phyloP scores from a whole-genome alignment of 129 eudicot species.

The Sambucus nigra region DNA sequence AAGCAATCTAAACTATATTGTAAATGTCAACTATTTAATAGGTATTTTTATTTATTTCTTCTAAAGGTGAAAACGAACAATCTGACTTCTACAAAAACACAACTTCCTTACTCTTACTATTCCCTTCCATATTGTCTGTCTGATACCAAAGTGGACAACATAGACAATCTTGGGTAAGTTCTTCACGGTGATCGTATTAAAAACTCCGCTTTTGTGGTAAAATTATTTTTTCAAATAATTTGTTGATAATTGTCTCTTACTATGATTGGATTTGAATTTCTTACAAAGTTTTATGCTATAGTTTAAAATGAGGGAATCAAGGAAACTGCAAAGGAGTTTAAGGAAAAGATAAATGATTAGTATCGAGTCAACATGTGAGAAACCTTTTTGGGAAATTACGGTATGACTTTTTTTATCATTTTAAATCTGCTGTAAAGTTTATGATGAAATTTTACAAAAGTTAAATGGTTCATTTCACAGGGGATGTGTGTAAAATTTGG shows the following conservation, averaged over 20 bases:
- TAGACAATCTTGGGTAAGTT: constrained; percentile 67
- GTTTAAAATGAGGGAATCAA: constrained; percentile 65
- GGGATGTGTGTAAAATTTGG: too few species aligned
- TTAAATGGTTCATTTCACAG: constrained; percentile 21
- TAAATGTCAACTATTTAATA: too few species aligned
- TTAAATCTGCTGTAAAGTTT: neutral
- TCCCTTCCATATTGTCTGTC: constrained; percentile 58
- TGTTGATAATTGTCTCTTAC: constrained; percentile 4
- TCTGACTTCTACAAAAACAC: constrained; percentile 60
- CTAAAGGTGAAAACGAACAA: constrained; percentile 66
- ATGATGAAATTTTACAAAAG: neutral
- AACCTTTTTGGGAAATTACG: neutral
- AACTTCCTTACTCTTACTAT: constrained; percentile 66
- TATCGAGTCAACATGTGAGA: constrained; percentile 69
- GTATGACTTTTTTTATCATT: neutral
- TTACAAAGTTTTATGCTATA: constrained; percentile 19
- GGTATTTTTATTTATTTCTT: neutral
- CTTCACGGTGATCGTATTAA: constrained; percentile 65
- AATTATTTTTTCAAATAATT: constrained; percentile 1
- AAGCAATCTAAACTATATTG: neutral
- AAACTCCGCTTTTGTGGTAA: constrained; percentile 60
- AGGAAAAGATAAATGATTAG: constrained; percentile 57
- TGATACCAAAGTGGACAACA: constrained; percentile 32
- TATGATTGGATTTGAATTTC: constrained; percentile 3
- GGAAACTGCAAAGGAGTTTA: constrained; percentile 41